Conservation (phyloP, 2,329 filamentous ascomycete species). For the Colletotrichum phormii region DNA sequence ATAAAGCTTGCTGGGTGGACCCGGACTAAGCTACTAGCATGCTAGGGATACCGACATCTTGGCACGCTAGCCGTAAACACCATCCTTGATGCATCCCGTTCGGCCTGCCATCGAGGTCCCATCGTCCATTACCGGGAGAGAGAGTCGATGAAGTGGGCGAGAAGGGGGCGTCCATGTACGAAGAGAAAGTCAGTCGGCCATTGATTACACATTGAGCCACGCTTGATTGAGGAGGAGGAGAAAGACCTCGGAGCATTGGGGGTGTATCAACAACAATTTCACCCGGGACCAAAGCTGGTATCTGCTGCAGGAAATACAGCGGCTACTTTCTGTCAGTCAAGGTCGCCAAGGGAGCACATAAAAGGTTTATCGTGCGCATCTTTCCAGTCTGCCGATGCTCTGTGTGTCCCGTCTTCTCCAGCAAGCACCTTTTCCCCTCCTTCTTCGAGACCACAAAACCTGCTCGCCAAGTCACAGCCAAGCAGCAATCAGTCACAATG, state of each 20-base stretch:
- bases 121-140: background rate
- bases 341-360: constrained; percentile 28
- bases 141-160: background rate
- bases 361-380: constrained; percentile 25
- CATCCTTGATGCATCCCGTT: constrained; percentile 17
- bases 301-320: background rate
- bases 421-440: constrained; percentile 15
- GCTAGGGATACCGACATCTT: constrained; percentile 37
- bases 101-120: constrained; percentile 2
- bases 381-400: accelerated
- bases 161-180: background rate
- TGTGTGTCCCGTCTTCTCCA: constrained; percentile 7
- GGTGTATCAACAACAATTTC: background rate
- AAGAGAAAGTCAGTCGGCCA: background rate
- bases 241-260: background rate
- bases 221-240: background rate
- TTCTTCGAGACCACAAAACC: constrained; percentile 16
- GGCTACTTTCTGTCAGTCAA: background rate
- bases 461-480: constrained; percentile 27
- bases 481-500: constrained; percentile 56
- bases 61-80: constrained; percentile 26
- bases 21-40: constrained; percentile 2
- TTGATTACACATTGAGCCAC: background rate
- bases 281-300: background rate
- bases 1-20: constrained; percentile 31